Percentiles rank a stretch among this genome's conserved stretches.
Conservation (phyloP, 208 protist species). For the Jaenimonas drosophilae region DNA sequence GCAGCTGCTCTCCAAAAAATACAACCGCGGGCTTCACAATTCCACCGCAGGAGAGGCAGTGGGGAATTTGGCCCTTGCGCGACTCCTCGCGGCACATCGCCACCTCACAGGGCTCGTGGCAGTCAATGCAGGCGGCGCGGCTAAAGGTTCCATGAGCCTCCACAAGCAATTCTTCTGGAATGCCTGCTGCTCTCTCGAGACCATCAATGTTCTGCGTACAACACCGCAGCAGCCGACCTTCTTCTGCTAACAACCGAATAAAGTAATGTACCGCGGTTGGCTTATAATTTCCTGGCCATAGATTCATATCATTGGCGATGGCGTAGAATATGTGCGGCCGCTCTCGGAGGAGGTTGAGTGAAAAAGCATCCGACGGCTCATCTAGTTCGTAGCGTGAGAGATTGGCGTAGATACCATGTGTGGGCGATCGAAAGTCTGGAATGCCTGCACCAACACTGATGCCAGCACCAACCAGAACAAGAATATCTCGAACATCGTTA, state of each 20-base stretch:
- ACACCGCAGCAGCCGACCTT: conserved; percentile 84
- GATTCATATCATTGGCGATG: conserved; percentile 78
- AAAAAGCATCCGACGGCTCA: conserved; percentile 85
- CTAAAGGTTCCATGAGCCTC: conserved; percentile 95
- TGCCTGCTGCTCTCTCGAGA: conserved; percentile 78
- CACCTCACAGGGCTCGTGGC: conserved; percentile 38
- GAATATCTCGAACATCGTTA: conserved; percentile 63
- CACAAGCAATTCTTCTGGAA: conserved; percentile 77
- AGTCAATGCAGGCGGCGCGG: conserved; percentile 79
- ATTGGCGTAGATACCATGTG: conserved; percentile 89
- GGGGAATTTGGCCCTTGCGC: conserved; percentile 31
- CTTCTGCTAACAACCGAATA: conserved; percentile 85
- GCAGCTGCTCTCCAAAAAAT: conserved; percentile 95
- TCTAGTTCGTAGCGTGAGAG: conserved; percentile 87
- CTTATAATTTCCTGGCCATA: conserved; percentile 70
- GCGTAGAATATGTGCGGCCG: conserved; percentile 87
- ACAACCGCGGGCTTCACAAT: conserved; percentile 95
- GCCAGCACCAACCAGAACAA: conserved; percentile 88
- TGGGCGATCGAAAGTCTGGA: conserved; percentile 91
- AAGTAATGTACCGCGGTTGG: conserved; percentile 92
- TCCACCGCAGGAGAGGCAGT: conserved; percentile 44
- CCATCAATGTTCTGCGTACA: conserved; percentile 98
- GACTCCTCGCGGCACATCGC: conserved; percentile 17
- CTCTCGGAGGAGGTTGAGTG: conserved; percentile 78
- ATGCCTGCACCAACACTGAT: conserved; percentile 91